These are phyloP conservation scores for Melanogaster broomeanus DNA, from an alignment of 768 basidiomycete genomes.

Conservation along the genomic window DNA sequence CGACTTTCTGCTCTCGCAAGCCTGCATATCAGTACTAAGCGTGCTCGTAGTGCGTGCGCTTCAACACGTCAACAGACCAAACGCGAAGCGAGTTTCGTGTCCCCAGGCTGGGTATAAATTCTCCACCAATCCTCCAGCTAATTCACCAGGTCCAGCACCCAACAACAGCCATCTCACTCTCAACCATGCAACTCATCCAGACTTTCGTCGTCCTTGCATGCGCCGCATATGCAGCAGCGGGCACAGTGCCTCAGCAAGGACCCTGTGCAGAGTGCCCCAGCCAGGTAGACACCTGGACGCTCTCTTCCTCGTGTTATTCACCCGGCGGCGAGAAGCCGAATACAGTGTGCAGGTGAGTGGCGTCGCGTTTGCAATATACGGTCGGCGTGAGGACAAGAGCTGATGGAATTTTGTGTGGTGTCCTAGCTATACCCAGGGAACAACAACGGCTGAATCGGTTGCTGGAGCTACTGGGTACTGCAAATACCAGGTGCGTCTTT, in stretches of 20 bases:
- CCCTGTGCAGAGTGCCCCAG: neutral
- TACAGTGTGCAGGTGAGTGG: neutral
- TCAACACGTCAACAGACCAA: no score
- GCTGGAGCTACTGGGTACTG: neutral
- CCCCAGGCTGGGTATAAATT: neutral
- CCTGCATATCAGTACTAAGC: no score
- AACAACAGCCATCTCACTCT: neutral
- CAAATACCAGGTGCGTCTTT: neutral
- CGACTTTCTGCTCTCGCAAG: no score
- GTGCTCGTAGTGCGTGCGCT: no score
- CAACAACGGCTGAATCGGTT: no score
- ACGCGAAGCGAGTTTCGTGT: no score
- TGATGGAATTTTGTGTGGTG: no score
- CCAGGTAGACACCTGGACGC: neutral
- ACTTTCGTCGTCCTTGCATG: neutral
- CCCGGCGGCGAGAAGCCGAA: neutral
- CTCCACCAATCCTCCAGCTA: neutral
- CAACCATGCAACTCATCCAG: neutral
- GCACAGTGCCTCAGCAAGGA: neutral
- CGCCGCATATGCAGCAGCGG: neutral
- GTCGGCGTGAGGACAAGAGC: neutral
- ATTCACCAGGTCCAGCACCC: neutral
- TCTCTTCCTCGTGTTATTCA: neutral
- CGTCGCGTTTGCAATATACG: no score
- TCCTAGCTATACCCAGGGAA: no score